Base-by-base conservation (phyloP, 768 basidiomycete genomes). In the Naganishia vaughanmartiniae region DNA sequence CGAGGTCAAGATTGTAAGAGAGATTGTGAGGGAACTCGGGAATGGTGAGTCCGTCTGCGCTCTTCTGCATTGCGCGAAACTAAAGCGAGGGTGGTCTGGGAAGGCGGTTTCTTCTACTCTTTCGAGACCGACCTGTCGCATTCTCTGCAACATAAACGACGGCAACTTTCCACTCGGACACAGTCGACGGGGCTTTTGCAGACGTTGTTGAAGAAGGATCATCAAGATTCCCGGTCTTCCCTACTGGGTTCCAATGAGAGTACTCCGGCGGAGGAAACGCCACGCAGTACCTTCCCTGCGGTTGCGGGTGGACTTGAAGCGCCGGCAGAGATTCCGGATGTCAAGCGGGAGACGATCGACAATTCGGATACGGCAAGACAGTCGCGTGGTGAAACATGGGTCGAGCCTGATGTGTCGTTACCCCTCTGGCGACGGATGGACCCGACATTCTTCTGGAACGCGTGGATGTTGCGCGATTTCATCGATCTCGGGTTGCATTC, bases 371-470 rank as follows among this genome's bases (percentile, higher is more conserved):
- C 19, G 21, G 70, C 54, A 15, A 55, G 63, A 14, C 65, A 57
- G 34, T 55, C 54, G 5, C 58, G 53, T 15, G 60, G 67, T 12
- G 67, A 65, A 24, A 88, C 56, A 80, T 90, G 28, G 83, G 34
- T 85, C 15, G 93, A 96, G 78, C 91, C 92, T 0, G 85, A 87
- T 71, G 83, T 89, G 0, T 87, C 87, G 0, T 84, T 94, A 17
- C 94, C 96, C 0, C 84, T 97, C 4, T 97, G 95, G 93, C 86
- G 93, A 31, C 84, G 93, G 15, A 91, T 93, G 0, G 92, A 97
- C 75, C 85, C 86, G 56, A 89, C 90, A 53, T 98, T 92, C 79
- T 98, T 93, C 90, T 98, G 93, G 92, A 99, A 98, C 76, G 91
- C 93, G 75, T 88, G 87, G 85, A 85, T 98, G 69, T 85, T 87